phyloP scores from a whole-genome alignment of 2,329 filamentous ascomycete genomes.

The Colletotrichum tofieldiae region DNA sequence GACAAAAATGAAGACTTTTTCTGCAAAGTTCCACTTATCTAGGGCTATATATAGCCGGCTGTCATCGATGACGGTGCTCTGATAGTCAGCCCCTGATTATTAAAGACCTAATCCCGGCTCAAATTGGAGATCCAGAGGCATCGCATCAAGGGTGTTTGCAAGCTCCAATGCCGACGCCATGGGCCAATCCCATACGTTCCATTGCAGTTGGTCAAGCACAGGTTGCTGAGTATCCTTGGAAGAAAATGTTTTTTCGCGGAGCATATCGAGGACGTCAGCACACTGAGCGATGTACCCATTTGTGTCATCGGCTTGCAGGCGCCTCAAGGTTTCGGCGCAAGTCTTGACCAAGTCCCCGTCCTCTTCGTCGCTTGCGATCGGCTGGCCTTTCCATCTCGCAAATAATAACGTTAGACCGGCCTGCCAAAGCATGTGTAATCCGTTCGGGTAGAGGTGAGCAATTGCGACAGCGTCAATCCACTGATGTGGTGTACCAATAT shows the following conservation, averaged over 20 bases:
- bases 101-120: constrained; percentile 14
- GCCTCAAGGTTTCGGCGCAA: constrained; percentile 41
- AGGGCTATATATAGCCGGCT: background rate
- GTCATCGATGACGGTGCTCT: background rate
- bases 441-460: constrained; percentile 46
- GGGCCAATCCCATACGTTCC: constrained; percentile 50
- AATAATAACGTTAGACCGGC: constrained; percentile 47
- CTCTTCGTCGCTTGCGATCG: constrained; percentile 26
- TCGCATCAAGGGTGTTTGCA: constrained; percentile 46
- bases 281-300: constrained; percentile 42
- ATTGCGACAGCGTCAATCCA: constrained; percentile 20
- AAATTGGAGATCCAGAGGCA: constrained; percentile 45
- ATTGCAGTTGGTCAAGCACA: constrained; percentile 45
- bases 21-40: background rate
- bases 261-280: constrained; percentile 45
- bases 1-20: background rate
- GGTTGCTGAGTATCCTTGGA: constrained; percentile 26
- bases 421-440: constrained; percentile 49
- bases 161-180: constrained; percentile 48
- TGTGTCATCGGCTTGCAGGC: constrained; percentile 40
- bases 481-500: background rate
- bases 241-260: constrained; percentile 45
- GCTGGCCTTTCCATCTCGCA: constrained; percentile 45
- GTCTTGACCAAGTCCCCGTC: constrained; percentile 42
- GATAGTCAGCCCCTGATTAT: background rate